Base-by-base conservation (phyloP, 139 green algal species). In the Micromonas pusilla region DNA sequence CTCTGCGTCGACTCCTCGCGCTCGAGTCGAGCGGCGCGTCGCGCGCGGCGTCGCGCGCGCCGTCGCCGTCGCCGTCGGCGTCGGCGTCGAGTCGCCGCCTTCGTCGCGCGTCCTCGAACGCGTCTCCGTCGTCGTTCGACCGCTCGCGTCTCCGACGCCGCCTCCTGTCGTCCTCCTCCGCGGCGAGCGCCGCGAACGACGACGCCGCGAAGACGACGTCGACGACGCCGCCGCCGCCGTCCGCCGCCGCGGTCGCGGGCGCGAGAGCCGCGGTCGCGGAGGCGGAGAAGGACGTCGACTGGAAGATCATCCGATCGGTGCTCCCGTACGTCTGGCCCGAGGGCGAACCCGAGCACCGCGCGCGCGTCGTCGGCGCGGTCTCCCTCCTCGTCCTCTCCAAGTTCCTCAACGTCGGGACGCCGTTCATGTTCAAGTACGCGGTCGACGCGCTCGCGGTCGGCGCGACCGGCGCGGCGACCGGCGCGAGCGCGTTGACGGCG, bases 401-500 rank as follows among this genome's bases (percentile, higher is more conserved):
- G 84, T 68, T 92, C 60, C 83, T 93, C 25, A 94, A 92, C 76
- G 83, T 96, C 13, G 84, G 89, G 57, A 87, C 87, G 34, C 95
- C 95, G 1, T 95, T 99, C 57, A 76, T 96, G 34, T 94, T 98
- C 83, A 99, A 99, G 86, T 87, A 94, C 70, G 91, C 91, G 0
- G 81, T 97, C 0, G 93, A 97, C 83, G 78, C 83, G 0, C 81
- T 97, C 37, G 71, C 62, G 30, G 23, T 37, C 16, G 39, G 32
- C 21, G 30, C 21, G 1, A 19, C 67, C 2, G 52, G 52, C 1
- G 85, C 90, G 74, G 86, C 85, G 0, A 86, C 72, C 0, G 86
- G 83, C 21, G 60, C 79, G n/a, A 85, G 0, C 0, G 81, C 71
- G 3, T 23, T 64, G 80, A 16, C 82, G 75, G 77, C 81, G 3